Conservation (phyloP, 2,329 filamentous ascomycete genomes). For the Macrophomina phaseolina region DNA sequence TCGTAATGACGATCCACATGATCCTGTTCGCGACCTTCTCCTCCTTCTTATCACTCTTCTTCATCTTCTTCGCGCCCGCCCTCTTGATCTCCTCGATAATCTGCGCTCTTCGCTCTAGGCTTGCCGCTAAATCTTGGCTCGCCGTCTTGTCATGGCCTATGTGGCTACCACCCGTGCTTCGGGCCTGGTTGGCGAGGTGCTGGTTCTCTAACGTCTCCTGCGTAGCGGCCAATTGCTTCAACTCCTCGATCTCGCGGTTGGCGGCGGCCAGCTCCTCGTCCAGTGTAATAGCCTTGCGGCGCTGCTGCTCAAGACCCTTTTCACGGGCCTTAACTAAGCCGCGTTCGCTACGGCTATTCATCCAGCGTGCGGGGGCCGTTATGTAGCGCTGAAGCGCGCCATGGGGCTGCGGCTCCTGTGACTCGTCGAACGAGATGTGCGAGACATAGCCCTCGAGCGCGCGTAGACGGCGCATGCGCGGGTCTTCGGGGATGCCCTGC, state of each 20-base stretch:
- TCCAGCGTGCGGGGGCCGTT: slow-evolving; percentile 14
- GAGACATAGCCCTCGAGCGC: slow-evolving; percentile 1
- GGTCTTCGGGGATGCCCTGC: background rate
- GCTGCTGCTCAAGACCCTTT: slow-evolving; percentile 8
- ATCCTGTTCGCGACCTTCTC: slow-evolving; percentile 21
- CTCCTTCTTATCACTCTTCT: slow-evolving; percentile 24
- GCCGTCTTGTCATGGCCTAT: background rate
- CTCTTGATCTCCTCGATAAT: slow-evolving; percentile 21
- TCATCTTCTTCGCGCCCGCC: slow-evolving; percentile 24
- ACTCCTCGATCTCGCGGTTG: slow-evolving; percentile 8
- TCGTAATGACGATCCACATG: slow-evolving; percentile 21
- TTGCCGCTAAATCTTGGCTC: slow-evolving; percentile 11
- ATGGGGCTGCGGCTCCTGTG: background rate
- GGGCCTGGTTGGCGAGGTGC: background rate
- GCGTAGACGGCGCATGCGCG: slow-evolving; percentile 21
- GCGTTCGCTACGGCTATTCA: slow-evolving; percentile 5
- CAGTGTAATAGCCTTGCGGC: slow-evolving; percentile 8
- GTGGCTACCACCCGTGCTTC: background rate
- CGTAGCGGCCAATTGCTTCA: background rate
- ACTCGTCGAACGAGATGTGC: slow-evolving; percentile 11
- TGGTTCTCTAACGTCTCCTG: slow-evolving; percentile 1
- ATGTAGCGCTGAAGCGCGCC: slow-evolving; percentile 9
- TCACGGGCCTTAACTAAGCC: background rate
- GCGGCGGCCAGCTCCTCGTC: background rate
- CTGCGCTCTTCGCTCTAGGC: slow-evolving; percentile 3